phyloP scores from a whole-genome alignment of 2,329 filamentous ascomycete genomes.

The Akanthomyces lecanii region DNA sequence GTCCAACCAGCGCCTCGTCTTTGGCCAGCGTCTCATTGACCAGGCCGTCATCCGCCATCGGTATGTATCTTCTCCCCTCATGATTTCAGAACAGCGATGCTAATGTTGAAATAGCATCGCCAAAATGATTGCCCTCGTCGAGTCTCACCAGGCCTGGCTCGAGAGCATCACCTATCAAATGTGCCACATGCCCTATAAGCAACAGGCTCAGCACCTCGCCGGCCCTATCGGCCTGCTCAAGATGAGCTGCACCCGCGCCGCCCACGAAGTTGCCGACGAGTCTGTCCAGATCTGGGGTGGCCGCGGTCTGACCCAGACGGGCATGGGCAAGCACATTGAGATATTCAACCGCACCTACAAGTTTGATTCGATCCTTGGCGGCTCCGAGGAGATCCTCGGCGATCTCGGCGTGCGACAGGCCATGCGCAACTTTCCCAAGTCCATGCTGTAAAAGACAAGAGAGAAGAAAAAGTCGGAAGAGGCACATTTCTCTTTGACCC shows the following conservation, averaged over 20 bases:
- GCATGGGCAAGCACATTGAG: constrained; percentile 80
- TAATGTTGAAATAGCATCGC: constrained; percentile 52
- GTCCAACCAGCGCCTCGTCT: constrained; percentile 81
- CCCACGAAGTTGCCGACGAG: constrained; percentile 80
- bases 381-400: constrained; percentile 76
- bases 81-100: background rate
- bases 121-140: constrained; percentile 78
- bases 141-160: constrained; percentile 82
- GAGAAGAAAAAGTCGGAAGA: background rate
- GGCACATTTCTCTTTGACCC: too few species aligned
- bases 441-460: constrained; percentile 55
- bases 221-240: constrained; percentile 82
- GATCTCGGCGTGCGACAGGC: constrained; percentile 82
- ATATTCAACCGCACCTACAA: constrained; percentile 83
- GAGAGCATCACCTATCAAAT: constrained; percentile 85
- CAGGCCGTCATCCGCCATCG: constrained; percentile 82
- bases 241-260: constrained; percentile 69
- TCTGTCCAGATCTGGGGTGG: constrained; percentile 84
- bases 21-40: constrained; percentile 75
- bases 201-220: constrained; percentile 70
- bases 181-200: constrained; percentile 74
- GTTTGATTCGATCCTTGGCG: constrained; percentile 73
- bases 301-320: constrained; percentile 71
- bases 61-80: constrained; percentile 35
- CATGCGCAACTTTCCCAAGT: constrained; percentile 79